Base-by-base conservation (phyloP, 768 basidiomycete species). In the Hemileccinum rubropunctum region DNA sequence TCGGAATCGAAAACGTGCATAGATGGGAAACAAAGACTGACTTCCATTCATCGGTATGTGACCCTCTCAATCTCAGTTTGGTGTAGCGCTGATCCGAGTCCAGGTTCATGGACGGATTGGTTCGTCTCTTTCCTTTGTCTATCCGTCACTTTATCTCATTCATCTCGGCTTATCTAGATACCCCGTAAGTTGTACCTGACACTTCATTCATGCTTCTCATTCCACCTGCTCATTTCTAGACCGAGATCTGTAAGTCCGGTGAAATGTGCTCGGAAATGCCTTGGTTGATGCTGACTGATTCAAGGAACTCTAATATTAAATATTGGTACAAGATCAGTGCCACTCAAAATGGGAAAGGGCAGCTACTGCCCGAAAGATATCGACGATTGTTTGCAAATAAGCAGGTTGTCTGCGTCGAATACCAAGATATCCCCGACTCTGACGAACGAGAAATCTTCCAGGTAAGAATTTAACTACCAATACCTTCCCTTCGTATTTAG, bases 21-120 rank as follows among this genome's bases (percentile, higher is more conserved):
- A 8, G 88, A 90, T 58, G 90, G 90, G 15, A 92, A 92, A 60
- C 90, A 92, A 62, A 71, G 90, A 21, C 63, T 90, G 41, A 90
- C 87, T 0, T 88, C 86, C 0, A 84, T 92, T 41, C 74, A 82
- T 40, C 72, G 78, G 86, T 86, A 56, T 14, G 81, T 67, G 13
- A 4, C 14, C 30, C 26, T 12, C n/a, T 9, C 3, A 35, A 3
- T 36, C 33, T 34, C 37, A 7, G 0, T 27, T 6, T 1, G 7
- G 20, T 10, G 20, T 13, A 1, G 32, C 2, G 37, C 43, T 48
- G 48, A 59, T 23, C 50, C 28, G 23, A 18, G 34, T 35, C 9
- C 54, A 85, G 81, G 44, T 89, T 88, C 58, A 80, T 90, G 75
- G 75, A 80, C 54, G 88, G 88, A 15, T 68, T 78, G 60, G 84